These are phyloP conservation scores for Glebionis coronaria DNA, from an alignment of 129 eudicot species.

Conservation along the genomic window DNA sequence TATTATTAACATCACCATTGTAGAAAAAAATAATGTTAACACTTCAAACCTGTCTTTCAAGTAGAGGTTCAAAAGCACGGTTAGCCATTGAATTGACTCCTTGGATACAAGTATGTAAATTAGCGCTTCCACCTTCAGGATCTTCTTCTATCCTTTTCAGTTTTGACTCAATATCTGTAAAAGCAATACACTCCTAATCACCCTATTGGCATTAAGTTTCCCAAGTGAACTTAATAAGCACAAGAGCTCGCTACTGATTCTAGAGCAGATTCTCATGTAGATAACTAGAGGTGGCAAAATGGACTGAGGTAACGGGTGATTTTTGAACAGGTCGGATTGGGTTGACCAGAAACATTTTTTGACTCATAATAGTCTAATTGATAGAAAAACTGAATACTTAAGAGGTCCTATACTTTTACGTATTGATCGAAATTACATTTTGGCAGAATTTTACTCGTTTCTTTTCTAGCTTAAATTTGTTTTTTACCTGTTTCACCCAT, in stretches of 20 bases:
- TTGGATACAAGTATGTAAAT: conserved; percentile 60
- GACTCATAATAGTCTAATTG: not conserved
- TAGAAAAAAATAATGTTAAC: conserved; percentile 9
- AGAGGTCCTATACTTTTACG: not conserved
- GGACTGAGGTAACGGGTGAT: not conserved
- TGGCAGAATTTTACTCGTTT: not conserved
- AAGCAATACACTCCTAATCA: conserved; percentile 15
- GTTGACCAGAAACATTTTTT: not conserved
- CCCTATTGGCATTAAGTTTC: not conserved
- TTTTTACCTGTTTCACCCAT: not conserved
- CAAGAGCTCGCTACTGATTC: not conserved
- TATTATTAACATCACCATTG: not conserved
- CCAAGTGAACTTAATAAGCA: not conserved
- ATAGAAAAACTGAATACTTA: not conserved
- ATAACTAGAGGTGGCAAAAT: not conserved
- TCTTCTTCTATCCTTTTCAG: conserved; percentile 86
- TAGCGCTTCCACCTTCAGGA: conserved; percentile 92
- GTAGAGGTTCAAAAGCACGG: conserved; percentile 85
- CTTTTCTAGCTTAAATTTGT: not conserved
- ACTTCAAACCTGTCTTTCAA: conserved; percentile 85
- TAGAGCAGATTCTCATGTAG: not conserved
- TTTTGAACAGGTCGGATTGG: not conserved
- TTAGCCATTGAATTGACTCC: conserved; percentile 74
- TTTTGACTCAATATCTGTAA: conserved; percentile 85
- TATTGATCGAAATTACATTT: not conserved